Base-by-base conservation (phyloP, 2,329 filamentous ascomycete species). In the Blastomyces parvus region DNA sequence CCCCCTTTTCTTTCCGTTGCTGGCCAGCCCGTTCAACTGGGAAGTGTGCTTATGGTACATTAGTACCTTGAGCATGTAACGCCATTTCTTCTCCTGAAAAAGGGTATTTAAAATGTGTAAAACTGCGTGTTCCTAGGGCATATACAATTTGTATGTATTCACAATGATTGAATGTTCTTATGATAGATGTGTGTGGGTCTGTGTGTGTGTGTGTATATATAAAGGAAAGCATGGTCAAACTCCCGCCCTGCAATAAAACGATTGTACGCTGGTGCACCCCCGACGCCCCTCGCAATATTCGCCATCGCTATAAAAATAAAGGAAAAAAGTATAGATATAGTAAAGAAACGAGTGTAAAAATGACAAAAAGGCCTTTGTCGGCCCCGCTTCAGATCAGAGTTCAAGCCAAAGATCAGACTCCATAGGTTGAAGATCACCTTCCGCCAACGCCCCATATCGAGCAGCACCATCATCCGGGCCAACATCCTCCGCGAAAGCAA, bases 391-490 rank as follows among this genome's bases (percentile, higher is more conserved):
- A 44, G 25, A 42, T 59, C 42, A 59, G 36, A 59, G 58, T 17
- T 48, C 58, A 59, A 59, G 40, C 58, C 58, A 59, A n/a, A 59
- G 27, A 36, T 59, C 58, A 14, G 25, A 30, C 27, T 48, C 40
- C 6, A 38, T 36, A 48, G 40, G 44, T 36, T 19, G 40, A n/a
- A 30, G 19, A 36, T 36, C 30, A 48, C 42, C 27, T 3, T 22
- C 9, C 40, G 19, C 27, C 58, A 48, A 22, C 58, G 8, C 42
- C 7, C 42, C 58, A 2, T 22, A 8, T 42, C 48, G 58, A 22
- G 42, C 17, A 36, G 36, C 17, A 33, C n/a, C 22, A 33, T 48
- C 17, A 33, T 33, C 42, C 6, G n/a, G 6, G 4, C 22, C 27
- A 59, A 33, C 42, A 25, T 59, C 58, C 27, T 48, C 40, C 17